Base-by-base conservation (phyloP, 257 asterid genomes). In the Nicotiana undulata region DNA sequence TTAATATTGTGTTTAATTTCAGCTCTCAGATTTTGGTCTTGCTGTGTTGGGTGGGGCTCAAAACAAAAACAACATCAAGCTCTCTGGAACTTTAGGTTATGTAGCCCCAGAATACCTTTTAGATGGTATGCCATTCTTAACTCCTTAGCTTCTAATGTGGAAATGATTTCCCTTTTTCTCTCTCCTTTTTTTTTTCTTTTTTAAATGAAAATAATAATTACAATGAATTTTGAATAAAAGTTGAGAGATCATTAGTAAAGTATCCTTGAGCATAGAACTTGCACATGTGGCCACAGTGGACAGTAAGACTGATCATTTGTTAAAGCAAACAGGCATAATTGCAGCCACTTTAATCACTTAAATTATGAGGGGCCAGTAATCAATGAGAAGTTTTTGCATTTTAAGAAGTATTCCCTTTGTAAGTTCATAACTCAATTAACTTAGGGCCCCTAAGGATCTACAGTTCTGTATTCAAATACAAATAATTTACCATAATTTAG, bases 71-170 rank as follows among this genome's bases (percentile, higher is more conserved):
- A 86, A 88, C 52, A 81, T 89, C 83, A 91, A 92, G 92, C 89
- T 88, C 60, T 92, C 97, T 52, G 97, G 97, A 80, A 92, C 97
- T 22, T 49, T 92, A 79, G 97, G 95, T 67, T 92, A 92, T 86
- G 95, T 92, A 26, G 97, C 97, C 66, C 97, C 97, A 9, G 97
- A 92, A 80, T 92, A 92, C 79, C 88, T 92, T 59, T 85, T 92
- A 85, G 91, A 92, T 79, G 97, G 97, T 92, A 82, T 49, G 90
- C 60, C 44, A 64, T 76, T 68, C 60, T 56, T 37, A 52, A 44
- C 56, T 79, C 63, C 65, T 31, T 26, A 70, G 18, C 60, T 34
- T 34, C 11, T 52, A 37, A 11, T 34, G 15, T 37, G 20, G 24
- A 81, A 17, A 46, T 17, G 40, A 20, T 11, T 46, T 60, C 65